Evolutionary conservation across 768 basidiomycete genomes (phyloP), one percentile per base, ranked within the genome.

Genomic region (Hirschioporus abietinus): DNA sequence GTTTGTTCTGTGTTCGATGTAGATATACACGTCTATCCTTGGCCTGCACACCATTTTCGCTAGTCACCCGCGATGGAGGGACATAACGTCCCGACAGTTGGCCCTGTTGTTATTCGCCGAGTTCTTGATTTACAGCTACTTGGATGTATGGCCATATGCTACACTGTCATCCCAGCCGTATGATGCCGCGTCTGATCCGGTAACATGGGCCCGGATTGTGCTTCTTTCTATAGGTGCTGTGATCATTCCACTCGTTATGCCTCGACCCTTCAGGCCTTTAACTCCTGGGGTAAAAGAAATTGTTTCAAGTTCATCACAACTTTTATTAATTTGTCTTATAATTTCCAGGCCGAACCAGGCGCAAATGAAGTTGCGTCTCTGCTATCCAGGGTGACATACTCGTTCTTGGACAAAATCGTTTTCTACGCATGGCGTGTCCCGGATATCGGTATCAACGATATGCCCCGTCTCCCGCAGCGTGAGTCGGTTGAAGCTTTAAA

Each of bases 61-160:
- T 15, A 34, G 60, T 24, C 2, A 12, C 4, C 60, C 60, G 23
- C 10, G 23, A 34, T 25, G 60, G 60, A 25, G 60, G 15, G 60
- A 61, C 60, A 34, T 5, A 15, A 9, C 18, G 12, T 61, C 24
- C 30, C 25, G 24, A 12, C 60, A 61, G 25, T 17, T 34, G 9
- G 24, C 60, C 15, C 60, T 61, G 15, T 24, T 61, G 23, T 34
- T 61, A 25, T 23, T 61, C 24, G 30, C 24, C 60, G 60, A 25
- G 17, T 34, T 61, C 23, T 2, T 24, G 12, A 23, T 61, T 17
- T 61, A 61, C 23, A 17, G 12, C 23, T 61, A 4, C 60, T 61
- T 61, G 60, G 60, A 61, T 61, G 60, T 61, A 15, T 61, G 60
- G 60, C 60, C 60, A 18, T 61, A 25, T 8, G 60, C 60, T 15